These are phyloP conservation scores for Pseudocercospora vitis DNA, from an alignment of 2,329 filamentous ascomycete genomes.

Conservation along the genomic window DNA sequence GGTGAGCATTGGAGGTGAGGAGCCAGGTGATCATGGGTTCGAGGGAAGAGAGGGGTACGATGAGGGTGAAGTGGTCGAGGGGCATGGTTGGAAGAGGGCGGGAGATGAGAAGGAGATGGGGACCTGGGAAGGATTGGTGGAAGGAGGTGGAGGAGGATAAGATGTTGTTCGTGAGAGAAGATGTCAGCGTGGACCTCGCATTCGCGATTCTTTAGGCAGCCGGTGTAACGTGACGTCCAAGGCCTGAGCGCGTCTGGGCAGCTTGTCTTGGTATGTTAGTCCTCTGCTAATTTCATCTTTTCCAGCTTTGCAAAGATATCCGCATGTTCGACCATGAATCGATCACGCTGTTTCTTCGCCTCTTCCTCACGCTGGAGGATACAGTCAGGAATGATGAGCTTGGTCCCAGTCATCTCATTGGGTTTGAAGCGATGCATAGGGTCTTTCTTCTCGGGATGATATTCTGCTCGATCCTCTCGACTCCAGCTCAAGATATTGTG, in stretches of 20 bases:
- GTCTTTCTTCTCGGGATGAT: neutral
- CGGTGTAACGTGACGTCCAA: no score
- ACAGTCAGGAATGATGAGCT: neutral
- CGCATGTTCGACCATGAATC: neutral
- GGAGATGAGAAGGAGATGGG: no score
- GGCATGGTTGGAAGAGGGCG: no score
- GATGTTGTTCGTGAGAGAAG: no score
- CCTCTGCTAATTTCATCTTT: neutral
- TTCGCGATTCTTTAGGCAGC: no score
- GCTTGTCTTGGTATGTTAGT: no score
- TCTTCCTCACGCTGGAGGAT: neutral
- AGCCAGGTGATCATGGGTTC: slow-evolving; percentile 14
- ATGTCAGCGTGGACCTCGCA: no score
- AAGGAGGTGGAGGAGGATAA: no score
- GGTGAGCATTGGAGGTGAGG: slow-evolving; percentile 5
- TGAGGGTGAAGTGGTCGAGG: slow-evolving; percentile 15
- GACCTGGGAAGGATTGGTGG: no score
- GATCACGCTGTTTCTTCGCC: neutral
- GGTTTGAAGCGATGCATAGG: slow-evolving; percentile 6
- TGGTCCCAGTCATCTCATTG: neutral
- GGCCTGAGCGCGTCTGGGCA: no score
- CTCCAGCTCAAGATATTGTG: slow-evolving; percentile 21
- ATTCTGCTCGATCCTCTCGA: slow-evolving; percentile 14
- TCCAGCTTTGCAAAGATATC: neutral
- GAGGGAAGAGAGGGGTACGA: slow-evolving; percentile 11